Evolutionary conservation across 2,329 filamentous ascomycete genomes (phyloP).

Genomic region (Daldinia sp.): DNA sequence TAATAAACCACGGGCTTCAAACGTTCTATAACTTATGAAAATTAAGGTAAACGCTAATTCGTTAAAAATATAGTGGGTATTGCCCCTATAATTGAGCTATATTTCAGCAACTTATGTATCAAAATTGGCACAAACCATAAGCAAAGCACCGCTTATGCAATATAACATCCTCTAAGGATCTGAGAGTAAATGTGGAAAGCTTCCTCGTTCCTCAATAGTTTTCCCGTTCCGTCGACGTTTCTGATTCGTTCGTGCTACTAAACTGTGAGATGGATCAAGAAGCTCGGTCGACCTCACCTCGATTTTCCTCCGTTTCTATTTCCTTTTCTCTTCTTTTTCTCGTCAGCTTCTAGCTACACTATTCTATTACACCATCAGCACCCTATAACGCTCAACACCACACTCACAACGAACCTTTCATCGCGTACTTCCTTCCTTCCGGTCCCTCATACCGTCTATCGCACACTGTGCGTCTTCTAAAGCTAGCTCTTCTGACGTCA

Average conservation of each 20-base stretch:
- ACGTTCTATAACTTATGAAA: no score
- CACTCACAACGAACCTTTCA: slow-evolving; percentile 11
- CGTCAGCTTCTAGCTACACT: slow-evolving; percentile 20
- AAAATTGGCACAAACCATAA: no score
- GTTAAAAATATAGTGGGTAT: no score
- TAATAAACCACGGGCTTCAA: no score
- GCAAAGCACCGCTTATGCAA: no score
- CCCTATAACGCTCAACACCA: slow-evolving; percentile 11
- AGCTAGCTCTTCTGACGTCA: slow-evolving; percentile 46
- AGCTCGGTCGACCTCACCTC: slow-evolving; percentile 44
- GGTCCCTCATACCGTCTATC: slow-evolving; percentile 14
- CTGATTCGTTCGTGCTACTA: slow-evolving; percentile 45
- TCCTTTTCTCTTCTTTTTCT: slow-evolving; percentile 21
- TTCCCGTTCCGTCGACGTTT: slow-evolving; percentile 41
- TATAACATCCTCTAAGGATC: no score
- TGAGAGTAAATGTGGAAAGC: slow-evolving; percentile 33
- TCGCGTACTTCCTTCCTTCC: slow-evolving; percentile 17
- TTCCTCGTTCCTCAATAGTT: slow-evolving; percentile 38
- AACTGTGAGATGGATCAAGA: slow-evolving; percentile 40
- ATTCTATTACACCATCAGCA: no score
- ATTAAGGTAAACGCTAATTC: no score
- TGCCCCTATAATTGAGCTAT: no score
- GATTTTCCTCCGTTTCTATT: slow-evolving; percentile 33
- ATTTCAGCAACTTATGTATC: no score
- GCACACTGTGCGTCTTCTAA: slow-evolving; percentile 38